Evolutionary conservation across 495 filamentous ascomycete species (phyloP).

Genomic region (Friedmanniomyces simplex): DNA sequence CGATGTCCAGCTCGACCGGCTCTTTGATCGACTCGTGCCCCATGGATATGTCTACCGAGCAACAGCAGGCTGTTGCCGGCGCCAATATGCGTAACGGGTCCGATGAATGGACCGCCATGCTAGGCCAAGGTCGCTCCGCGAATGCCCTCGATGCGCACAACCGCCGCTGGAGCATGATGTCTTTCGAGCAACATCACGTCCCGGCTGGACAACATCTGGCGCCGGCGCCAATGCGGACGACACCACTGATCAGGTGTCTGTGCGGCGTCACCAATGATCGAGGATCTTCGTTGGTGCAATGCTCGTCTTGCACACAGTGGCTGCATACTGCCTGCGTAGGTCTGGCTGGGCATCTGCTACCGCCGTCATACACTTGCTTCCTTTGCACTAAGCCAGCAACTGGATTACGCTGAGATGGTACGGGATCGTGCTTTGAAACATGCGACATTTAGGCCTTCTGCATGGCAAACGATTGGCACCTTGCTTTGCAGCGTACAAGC

Average conservation of each 20-base stretch:
- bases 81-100: not conserved
- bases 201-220: constrained; percentile 20
- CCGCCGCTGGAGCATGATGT: constrained; percentile 31
- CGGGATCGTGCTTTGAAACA: no score
- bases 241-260: constrained; percentile 53
- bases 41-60: constrained; percentile 8
- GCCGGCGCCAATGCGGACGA: not conserved
- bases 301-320: constrained; percentile 80
- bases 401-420: no score
- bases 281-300: constrained; percentile 71
- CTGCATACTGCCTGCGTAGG: constrained; percentile 72
- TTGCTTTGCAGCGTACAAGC: not conserved
- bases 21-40: constrained; percentile 14
- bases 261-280: constrained; percentile 58
- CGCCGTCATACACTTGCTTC: constrained; percentile 14
- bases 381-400: constrained; percentile 10
- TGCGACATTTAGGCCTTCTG: no score
- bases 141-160: constrained; percentile 29
- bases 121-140: not conserved
- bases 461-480: no score
- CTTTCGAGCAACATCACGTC: constrained; percentile 25
- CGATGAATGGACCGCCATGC: not conserved
- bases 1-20: not conserved
- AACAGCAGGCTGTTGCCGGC: not conserved
- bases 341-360: constrained; percentile 26